Percentiles rank a stretch among this genome's conserved stretches.
Conservation (phyloP, 805 yeast genomes). For the Lachancea quebecensis region DNA sequence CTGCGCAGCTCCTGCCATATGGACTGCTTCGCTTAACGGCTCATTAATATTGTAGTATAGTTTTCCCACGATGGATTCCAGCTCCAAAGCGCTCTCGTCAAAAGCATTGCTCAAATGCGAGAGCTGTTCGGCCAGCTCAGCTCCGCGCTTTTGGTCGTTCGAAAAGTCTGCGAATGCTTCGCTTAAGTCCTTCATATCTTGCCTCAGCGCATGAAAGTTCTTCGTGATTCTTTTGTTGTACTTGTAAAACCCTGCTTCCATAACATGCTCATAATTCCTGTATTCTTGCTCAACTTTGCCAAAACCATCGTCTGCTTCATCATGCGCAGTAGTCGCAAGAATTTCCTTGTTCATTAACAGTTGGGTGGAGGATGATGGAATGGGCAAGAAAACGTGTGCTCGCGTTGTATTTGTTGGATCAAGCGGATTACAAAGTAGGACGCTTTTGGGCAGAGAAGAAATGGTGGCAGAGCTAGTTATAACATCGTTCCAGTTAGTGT, state of each 20-base stretch:
- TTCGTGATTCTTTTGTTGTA: conserved; percentile 26
- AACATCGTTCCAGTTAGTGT: conserved; percentile 30
- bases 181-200: conserved; percentile 23
- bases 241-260: conserved; percentile 26
- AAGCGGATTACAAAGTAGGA: conserved; percentile 30
- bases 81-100: conserved; percentile 19
- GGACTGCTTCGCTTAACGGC: conserved; percentile 28
- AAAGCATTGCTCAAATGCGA: conserved; percentile 24
- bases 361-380: conserved; percentile 24
- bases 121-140: conserved; percentile 23
- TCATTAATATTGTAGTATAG: conserved; percentile 30
- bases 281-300: conserved; percentile 25
- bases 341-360: conserved; percentile 16
- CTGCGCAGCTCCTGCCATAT: conserved; percentile 27
- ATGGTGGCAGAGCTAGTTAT: conserved; percentile 30
- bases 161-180: conserved; percentile 24
- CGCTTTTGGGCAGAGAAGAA: conserved; percentile 28
- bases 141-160: conserved; percentile 17
- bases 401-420: conserved; percentile 32
- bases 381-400: conserved; percentile 29
- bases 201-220: conserved; percentile 18
- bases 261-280: conserved; percentile 22
- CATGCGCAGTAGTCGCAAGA: conserved; percentile 3
- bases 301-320: conserved; percentile 18
- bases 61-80: conserved; percentile 25